These are phyloP conservation scores for Lactarius deliciosus DNA, from an alignment of 768 basidiomycete species.

Conservation along the genomic window DNA sequence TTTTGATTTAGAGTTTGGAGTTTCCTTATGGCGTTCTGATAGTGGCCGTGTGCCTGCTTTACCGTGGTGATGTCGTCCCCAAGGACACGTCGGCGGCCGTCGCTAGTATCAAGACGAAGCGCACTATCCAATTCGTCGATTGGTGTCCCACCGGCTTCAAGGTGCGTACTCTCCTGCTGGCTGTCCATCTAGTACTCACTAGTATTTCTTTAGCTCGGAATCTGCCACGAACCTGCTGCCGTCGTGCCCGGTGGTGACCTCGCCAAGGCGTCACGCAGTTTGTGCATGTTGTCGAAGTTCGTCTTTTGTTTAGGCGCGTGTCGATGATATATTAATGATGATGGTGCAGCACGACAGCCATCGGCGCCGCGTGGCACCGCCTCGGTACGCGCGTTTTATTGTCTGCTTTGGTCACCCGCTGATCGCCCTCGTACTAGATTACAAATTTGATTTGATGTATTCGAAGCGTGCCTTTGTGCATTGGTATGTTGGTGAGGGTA, in stretches of 20 bases:
- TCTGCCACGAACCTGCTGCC: constrained; percentile 96
- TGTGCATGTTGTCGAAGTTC: constrained; percentile 96
- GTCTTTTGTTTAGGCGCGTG: constrained; percentile 29
- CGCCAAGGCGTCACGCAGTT: constrained; percentile 88
- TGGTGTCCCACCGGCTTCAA: constrained; percentile 99
- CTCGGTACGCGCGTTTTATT: constrained; percentile 47
- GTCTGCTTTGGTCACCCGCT: constrained; percentile 2
- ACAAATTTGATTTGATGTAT: constrained; percentile 98
- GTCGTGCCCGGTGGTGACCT: constrained; percentile 92
- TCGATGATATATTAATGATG: constrained; percentile 8
- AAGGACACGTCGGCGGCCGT: constrained; percentile 95
- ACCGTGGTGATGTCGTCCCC: constrained; percentile 95
- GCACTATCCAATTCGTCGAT: constrained; percentile 97
- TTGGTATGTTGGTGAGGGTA: constrained; percentile 98
- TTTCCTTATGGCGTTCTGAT: neutral
- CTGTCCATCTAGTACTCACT: constrained; percentile 26
- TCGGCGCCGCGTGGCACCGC: constrained; percentile 92
- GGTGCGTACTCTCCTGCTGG: constrained; percentile 35
- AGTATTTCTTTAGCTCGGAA: constrained; percentile 65
- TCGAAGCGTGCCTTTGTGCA: constrained; percentile 91
- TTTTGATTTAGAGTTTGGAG: neutral
- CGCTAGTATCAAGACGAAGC: constrained; percentile 93
- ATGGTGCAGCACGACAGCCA: constrained; percentile 73
- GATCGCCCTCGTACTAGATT: constrained; percentile 49
- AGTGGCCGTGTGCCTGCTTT: constrained; percentile 92